A percentile compares a stretch with the other conserved stretches of the same genome.
Evolutionary conservation across 2,329 filamentous ascomycete species (phyloP).

Genomic region (Fusarium redolens): DNA sequence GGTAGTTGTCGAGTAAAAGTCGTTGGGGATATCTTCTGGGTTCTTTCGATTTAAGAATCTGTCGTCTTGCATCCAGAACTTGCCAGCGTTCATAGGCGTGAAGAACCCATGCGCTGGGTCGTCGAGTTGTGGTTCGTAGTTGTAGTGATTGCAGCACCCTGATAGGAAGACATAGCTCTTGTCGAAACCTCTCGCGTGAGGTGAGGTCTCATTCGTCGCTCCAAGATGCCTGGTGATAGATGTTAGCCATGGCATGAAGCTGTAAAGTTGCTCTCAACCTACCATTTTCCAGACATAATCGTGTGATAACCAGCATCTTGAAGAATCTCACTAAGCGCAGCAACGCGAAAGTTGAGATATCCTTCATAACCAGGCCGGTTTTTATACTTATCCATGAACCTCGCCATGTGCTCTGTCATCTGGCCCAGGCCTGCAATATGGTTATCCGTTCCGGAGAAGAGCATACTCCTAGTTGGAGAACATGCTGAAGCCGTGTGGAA

Average conservation of each 20-base stretch:
- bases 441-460: slow-evolving; percentile 69
- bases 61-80: slow-evolving; percentile 57
- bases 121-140: slow-evolving; percentile 42
- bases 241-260: neutral
- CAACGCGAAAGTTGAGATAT: slow-evolving; percentile 6
- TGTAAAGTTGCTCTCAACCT: neutral
- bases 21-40: slow-evolving; percentile 55
- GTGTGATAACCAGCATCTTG: slow-evolving; percentile 7
- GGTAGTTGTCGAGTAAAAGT: slow-evolving; percentile 64
- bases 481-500: slow-evolving; percentile 70
- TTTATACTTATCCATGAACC: neutral
- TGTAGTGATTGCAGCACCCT: slow-evolving; percentile 64
- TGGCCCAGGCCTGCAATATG: slow-evolving; percentile 66
- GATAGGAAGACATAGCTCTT: slow-evolving; percentile 56
- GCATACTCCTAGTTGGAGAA: slow-evolving; percentile 68
- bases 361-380: slow-evolving; percentile 6
- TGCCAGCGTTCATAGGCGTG: slow-evolving; percentile 30
- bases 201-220: slow-evolving; percentile 16
- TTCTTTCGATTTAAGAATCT: slow-evolving; percentile 47
- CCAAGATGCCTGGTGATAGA: slow-evolving; percentile 27
- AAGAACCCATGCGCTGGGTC: slow-evolving; percentile 35
- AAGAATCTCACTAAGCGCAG: slow-evolving; percentile 4
- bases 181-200: slow-evolving; percentile 52
- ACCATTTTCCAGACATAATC: slow-evolving; percentile 18
- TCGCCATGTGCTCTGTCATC: slow-evolving; percentile 55